phyloP scores from a whole-genome alignment of 768 basidiomycete species.

The Paxillus involutus region DNA sequence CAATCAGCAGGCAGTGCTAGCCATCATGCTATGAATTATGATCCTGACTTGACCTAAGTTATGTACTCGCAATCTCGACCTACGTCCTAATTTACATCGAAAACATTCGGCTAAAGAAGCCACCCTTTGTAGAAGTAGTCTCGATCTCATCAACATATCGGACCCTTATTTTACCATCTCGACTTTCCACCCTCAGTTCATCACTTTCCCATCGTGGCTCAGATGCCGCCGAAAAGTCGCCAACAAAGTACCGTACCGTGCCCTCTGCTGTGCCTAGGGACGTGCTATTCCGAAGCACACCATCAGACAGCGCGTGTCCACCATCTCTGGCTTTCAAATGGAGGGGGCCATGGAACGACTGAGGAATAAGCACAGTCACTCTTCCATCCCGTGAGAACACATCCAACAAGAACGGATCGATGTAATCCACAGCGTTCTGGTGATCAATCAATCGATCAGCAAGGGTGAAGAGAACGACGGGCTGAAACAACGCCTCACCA shows the following conservation, averaged over 20 bases:
- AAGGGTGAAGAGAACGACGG: neutral
- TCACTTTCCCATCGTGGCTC: constrained; percentile 38
- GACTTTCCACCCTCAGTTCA: constrained; percentile 36
- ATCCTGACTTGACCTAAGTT: neutral
- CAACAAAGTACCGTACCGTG: constrained; percentile 41
- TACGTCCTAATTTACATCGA: neutral
- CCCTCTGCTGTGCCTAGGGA: constrained; percentile 33
- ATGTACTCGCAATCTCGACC: no score
- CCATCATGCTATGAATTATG: neutral
- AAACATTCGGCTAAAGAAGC: constrained; percentile 15
- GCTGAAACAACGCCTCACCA: constrained; percentile 7
- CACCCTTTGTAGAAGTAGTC: neutral
- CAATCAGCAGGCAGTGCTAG: no score
- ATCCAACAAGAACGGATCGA: constrained; percentile 12
- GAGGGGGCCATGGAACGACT: constrained; percentile 40
- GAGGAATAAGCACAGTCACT: constrained; percentile 37
- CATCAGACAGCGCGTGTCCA: constrained; percentile 32
- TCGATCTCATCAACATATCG: constrained; percentile 37
- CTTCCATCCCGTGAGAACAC: constrained; percentile 27
- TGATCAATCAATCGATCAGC: neutral
- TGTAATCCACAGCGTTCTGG: constrained; percentile 13
- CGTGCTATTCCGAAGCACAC: constrained; percentile 28
- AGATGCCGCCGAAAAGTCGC: constrained; percentile 35
- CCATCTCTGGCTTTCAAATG: constrained; percentile 29
- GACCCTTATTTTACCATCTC: constrained; percentile 38